phyloP scores from a whole-genome alignment of 495 filamentous ascomycete genomes.

The Thermothielavioides terrestris region DNA sequence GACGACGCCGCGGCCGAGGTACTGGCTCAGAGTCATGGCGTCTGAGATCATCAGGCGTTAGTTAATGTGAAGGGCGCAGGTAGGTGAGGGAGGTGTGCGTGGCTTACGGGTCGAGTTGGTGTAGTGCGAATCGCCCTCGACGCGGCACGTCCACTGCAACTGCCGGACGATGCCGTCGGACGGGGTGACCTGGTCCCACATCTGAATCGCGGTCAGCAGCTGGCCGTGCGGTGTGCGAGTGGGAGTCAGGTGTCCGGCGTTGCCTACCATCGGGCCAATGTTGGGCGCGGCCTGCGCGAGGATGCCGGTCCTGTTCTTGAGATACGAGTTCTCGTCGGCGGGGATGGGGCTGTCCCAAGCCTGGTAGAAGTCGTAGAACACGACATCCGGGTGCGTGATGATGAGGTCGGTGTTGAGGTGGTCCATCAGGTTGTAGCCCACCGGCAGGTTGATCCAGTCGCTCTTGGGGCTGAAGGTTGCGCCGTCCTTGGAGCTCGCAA shows the following conservation, averaged over 20 bases:
- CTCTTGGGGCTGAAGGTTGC: conserved; percentile 37
- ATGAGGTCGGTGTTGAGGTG: conserved; percentile 63
- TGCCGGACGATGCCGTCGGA: conserved; percentile 56
- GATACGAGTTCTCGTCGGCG: conserved; percentile 29
- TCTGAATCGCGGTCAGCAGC: conserved; percentile 21
- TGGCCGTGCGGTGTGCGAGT: background rate
- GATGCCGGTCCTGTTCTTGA: conserved; percentile 48
- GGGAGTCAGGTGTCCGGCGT: too few relatives aligned
- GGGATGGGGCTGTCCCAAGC: conserved; percentile 41
- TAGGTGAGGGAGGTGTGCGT: background rate
- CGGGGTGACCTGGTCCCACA: conserved; percentile 49
- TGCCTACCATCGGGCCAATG: conserved; percentile 47
- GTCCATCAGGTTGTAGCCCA: conserved; percentile 64
- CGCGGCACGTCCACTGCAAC: conserved; percentile 56
- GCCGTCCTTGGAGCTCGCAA: conserved; percentile 44
- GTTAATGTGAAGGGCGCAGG: background rate
- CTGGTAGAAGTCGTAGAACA: conserved; percentile 57
- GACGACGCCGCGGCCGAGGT: conserved; percentile 53
- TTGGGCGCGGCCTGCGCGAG: conserved; percentile 62
- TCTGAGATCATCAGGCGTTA: conserved; percentile 20
- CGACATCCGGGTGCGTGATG: conserved; percentile 51
- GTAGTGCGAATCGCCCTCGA: conserved; percentile 41
- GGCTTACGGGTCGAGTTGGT: conserved; percentile 29
- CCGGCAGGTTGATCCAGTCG: conserved; percentile 64
- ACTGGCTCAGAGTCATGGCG: conserved; percentile 55